Percentiles rank a stretch among this genome's conserved stretches.
Conservation (phyloP, 202 grass and related monocot genomes). For the Panicum virgatum region DNA sequence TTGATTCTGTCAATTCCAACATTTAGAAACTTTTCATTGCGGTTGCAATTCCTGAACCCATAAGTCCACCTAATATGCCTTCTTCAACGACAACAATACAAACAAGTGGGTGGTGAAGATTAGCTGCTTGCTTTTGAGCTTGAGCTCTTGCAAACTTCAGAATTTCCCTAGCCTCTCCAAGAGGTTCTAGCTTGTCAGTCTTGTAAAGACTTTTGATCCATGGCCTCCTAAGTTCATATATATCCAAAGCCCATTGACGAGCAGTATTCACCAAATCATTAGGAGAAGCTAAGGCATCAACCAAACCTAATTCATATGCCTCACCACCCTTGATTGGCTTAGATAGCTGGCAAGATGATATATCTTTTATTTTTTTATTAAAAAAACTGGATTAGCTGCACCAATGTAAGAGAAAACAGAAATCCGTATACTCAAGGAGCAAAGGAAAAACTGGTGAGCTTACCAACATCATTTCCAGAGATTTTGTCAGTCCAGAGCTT, state of each 20-base stretch:
- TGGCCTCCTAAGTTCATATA: slow-evolving; percentile 64
- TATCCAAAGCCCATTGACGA: slow-evolving; percentile 76
- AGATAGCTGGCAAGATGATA: slow-evolving; percentile 54
- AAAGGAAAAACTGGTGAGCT: background rate
- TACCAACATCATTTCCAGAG: slow-evolving; percentile 92
- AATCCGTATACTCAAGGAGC: background rate
- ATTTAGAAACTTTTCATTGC: slow-evolving; percentile 64
- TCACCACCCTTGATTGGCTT: slow-evolving; percentile 82
- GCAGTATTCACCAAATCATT: slow-evolving; percentile 73
- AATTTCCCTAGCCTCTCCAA: slow-evolving; percentile 77
- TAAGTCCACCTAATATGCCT: slow-evolving; percentile 82
- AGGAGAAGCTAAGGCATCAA: slow-evolving; percentile 76
- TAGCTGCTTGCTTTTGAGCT: slow-evolving; percentile 68
- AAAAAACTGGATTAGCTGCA: slow-evolving; percentile 6
- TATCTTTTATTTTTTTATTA: slow-evolving; percentile 1
- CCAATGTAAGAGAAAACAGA: slow-evolving; percentile 1
- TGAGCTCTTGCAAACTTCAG: slow-evolving; percentile 84
- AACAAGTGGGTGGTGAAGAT: slow-evolving; percentile 68
- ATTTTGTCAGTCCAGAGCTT: slow-evolving; percentile 86
- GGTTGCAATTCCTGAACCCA: slow-evolving; percentile 94
- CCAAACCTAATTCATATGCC: slow-evolving; percentile 65
- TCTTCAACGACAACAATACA: slow-evolving; percentile 95
- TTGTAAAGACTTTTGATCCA: slow-evolving; percentile 87
- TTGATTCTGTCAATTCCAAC: slow-evolving; percentile 74
- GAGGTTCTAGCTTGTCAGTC: slow-evolving; percentile 72